Conservation (phyloP, 371 early-diverging fungal species). For the Lichtheimia ramosa region DNA sequence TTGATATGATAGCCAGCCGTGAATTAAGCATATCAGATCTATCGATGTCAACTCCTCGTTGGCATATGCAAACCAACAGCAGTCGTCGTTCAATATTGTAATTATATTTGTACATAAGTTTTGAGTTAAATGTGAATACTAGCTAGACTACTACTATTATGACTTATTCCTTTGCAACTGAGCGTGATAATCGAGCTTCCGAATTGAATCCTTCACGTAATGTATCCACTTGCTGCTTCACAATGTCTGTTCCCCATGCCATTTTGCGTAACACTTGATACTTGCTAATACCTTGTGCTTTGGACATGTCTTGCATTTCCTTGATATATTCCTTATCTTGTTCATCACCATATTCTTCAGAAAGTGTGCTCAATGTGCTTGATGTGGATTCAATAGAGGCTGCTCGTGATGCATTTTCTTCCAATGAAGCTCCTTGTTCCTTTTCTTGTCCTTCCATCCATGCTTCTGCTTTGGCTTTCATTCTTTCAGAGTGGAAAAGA, state of each 20-base stretch:
- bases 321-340: constrained; percentile 14
- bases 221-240: constrained; percentile 30
- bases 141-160: too few species aligned
- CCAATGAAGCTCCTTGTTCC: not conserved
- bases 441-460: constrained; percentile 32
- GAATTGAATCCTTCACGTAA: constrained; percentile 43
- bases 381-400: not conserved
- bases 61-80: too few species aligned
- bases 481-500: constrained; percentile 29
- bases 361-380: constrained; percentile 8
- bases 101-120: too few species aligned
- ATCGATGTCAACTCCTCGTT: too few species aligned
- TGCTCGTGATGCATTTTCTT: not conserved
- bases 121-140: too few species aligned
- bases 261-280: constrained; percentile 32
- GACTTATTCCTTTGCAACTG: constrained; percentile 36
- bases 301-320: constrained; percentile 23
- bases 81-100: too few species aligned
- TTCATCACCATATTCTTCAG: constrained; percentile 30
- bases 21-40: not conserved
- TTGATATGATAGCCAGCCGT: not conserved
- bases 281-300: constrained; percentile 24
- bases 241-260: constrained; percentile 32
- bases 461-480: constrained; percentile 27
- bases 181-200: constrained; percentile 27